Evolutionary conservation across 2,329 filamentous ascomycete species (phyloP), one percentile per base, ranked within the genome.

Genomic region (Myriosclerotinia duriaeana): DNA sequence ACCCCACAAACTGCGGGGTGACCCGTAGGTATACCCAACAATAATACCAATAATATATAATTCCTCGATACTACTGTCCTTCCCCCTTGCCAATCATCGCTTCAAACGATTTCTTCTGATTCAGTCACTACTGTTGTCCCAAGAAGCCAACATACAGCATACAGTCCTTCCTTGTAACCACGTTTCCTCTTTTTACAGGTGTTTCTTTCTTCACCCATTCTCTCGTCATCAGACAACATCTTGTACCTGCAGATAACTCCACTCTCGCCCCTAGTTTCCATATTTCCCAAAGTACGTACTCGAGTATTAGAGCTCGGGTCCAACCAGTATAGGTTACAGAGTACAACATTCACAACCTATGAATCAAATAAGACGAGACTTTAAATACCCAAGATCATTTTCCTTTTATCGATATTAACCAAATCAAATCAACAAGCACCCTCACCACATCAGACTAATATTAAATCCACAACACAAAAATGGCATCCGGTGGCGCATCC

Each of bases 401-500:
- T 38, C 30, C 5, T 26, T 5, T 26, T 50, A 17, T 8, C 15
- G 12, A 46, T 20, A 50, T 46, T 20, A 20, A 20, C 42, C 42
- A 46, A 8, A 44, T 15, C 42, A 20, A 9, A 46, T 20, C 7
- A 50, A n/a, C 20, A 58, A 26, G 15, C 6, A 22, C 20, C 26
- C 22, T 2, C 4, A 36, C 5, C 30, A 30, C 11, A 7, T 9
- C 53, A 52, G 2, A 8, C 3, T 0, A n/a, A n/a, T n/a, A n/a
- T n/a, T n/a, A 34, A 26, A 44, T 5, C 17, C 17, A 34, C 20
- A 48, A 26, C 53, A 76, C 8, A 20, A 65, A 65, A 44, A 81
- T 82, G 79, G 76, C 77, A 70, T 80, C 79, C 64, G 78, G 77
- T 71, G 78, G 77, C 69, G 76, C 73, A 46, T 79, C 79, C 26